phyloP scores from a whole-genome alignment of 805 yeast genomes.

The Schwanniomyces vanrijiae region DNA sequence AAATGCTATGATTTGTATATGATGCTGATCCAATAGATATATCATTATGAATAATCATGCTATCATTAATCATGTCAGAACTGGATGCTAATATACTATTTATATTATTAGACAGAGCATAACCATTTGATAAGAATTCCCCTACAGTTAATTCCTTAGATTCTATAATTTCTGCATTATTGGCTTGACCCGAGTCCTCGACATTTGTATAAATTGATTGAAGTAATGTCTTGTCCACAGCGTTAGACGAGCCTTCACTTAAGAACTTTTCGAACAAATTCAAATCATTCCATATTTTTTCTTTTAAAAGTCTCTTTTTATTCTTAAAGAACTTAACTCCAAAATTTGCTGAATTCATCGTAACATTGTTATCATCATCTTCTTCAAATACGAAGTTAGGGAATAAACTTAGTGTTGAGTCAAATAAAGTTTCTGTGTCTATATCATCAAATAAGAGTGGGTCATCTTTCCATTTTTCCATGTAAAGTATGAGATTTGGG shows the following conservation, averaged over 20 bases:
- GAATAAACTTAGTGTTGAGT: conserved; percentile 35
- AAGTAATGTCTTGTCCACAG: conserved; percentile 32
- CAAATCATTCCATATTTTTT: conserved; percentile 36
- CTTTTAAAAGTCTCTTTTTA: conserved; percentile 26
- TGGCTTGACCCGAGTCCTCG: conserved; percentile 3
- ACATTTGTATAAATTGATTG: conserved; percentile 21
- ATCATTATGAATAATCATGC: conserved; percentile 31
- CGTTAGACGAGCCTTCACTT: conserved; percentile 15
- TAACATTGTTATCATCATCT: conserved; percentile 40
- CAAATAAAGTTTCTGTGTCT: conserved; percentile 37
- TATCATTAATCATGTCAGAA: conserved; percentile 23
- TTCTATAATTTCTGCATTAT: conserved; percentile 12
- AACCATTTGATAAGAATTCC: conserved; percentile 36
- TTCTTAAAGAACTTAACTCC: conserved; percentile 42
- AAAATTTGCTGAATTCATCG: conserved; percentile 33
- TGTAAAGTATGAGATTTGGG: conserved; percentile 38
- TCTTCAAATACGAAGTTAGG: conserved; percentile 39
- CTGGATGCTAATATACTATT: conserved; percentile 8
- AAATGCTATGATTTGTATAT: conserved; percentile 22
- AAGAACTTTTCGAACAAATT: conserved; percentile 28
- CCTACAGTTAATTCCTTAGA: conserved; percentile 22
- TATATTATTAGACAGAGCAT: conserved; percentile 12
- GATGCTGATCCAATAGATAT: conserved; percentile 31
- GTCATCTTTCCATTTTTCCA: conserved; percentile 43
- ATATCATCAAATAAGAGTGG: conserved; percentile 42